phyloP scores from a whole-genome alignment of 148 eudicot genomes.

The Vaccinium vitisidaea region DNA sequence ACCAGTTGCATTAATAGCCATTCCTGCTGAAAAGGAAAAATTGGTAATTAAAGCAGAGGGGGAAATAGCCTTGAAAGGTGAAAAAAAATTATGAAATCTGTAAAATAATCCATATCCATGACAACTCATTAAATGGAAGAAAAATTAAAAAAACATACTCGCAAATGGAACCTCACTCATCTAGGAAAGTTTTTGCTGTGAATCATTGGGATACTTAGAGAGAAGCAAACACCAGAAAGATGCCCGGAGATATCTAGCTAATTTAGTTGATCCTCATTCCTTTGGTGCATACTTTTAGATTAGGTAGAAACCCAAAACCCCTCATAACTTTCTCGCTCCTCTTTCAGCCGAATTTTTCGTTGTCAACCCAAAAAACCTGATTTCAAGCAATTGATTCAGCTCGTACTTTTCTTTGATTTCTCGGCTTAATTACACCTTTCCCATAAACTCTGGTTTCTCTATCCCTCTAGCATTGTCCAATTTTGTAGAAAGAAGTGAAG shows the following conservation, averaged over 20 bases:
- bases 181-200: too few relatives aligned
- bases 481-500: neutral
- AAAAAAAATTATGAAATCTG: too few relatives aligned
- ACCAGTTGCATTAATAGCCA: too few relatives aligned
- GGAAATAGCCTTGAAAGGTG: too few relatives aligned
- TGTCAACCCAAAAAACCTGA: neutral
- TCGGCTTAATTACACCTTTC: neutral
- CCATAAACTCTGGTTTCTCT: neutral
- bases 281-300: neutral
- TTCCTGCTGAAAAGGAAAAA: too few relatives aligned
- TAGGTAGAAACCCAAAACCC: conserved; percentile 11
- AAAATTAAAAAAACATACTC: too few relatives aligned
- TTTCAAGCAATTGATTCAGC: conserved; percentile 13
- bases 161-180: too few relatives aligned
- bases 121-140: too few relatives aligned
- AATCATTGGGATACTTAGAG: neutral
- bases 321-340: conserved; percentile 19
- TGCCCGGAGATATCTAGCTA: neutral
- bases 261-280: neutral
- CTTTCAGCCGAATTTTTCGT: conserved; percentile 22
- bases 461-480: neutral
- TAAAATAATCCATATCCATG: too few relatives aligned
- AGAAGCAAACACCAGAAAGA: neutral
- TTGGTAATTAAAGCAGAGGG: too few relatives aligned
- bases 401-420: conserved; percentile 10